A percentile compares a stretch with the other conserved stretches of the same genome.
phyloP scores from a whole-genome alignment of 202 grass and related monocot genomes.

The Sporobolus alterniflorus region DNA sequence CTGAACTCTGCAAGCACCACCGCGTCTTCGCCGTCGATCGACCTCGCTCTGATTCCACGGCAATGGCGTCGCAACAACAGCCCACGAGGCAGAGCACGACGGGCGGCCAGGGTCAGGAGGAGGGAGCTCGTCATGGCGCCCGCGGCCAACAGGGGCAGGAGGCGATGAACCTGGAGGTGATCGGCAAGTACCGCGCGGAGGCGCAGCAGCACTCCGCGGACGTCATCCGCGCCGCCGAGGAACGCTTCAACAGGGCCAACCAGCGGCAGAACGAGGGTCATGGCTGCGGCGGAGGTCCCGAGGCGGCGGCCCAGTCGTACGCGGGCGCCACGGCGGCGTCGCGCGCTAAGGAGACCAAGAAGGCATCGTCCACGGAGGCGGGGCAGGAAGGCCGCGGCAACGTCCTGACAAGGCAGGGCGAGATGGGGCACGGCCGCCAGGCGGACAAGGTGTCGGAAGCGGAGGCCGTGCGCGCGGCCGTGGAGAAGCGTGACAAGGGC shows the following conservation, averaged over 20 bases:
- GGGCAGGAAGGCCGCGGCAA: not conserved
- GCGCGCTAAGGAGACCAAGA: not conserved
- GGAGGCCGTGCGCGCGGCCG: conserved; percentile 1
- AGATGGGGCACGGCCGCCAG: conserved; percentile 16
- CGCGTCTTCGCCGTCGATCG: not conserved
- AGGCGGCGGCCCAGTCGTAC: not conserved
- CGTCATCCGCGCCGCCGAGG: conserved; percentile 68
- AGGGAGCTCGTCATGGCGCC: not conserved
- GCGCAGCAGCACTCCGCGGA: conserved; percentile 80
- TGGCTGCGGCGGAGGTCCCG: too few species aligned
- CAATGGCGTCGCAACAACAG: conserved; percentile 68
- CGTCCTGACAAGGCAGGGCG: not conserved
- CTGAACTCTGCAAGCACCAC: not conserved
- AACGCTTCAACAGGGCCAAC: conserved; percentile 66
- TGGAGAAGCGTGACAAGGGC: conserved; percentile 17
- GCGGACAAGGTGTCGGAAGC: conserved; percentile 9
- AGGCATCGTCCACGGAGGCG: not conserved
- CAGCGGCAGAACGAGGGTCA: too few species aligned
- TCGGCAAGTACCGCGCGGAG: conserved; percentile 57
- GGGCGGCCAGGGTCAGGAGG: conserved; percentile 23
- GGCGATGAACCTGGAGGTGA: conserved; percentile 62
- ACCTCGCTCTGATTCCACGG: not conserved
- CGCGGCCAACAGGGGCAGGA: not conserved
- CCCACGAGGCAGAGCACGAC: conserved; percentile 33
- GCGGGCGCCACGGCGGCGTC: not conserved